Evolutionary conservation across 371 early-diverging fungal species (phyloP).

Genomic region (Synchytrium microbalum): DNA sequence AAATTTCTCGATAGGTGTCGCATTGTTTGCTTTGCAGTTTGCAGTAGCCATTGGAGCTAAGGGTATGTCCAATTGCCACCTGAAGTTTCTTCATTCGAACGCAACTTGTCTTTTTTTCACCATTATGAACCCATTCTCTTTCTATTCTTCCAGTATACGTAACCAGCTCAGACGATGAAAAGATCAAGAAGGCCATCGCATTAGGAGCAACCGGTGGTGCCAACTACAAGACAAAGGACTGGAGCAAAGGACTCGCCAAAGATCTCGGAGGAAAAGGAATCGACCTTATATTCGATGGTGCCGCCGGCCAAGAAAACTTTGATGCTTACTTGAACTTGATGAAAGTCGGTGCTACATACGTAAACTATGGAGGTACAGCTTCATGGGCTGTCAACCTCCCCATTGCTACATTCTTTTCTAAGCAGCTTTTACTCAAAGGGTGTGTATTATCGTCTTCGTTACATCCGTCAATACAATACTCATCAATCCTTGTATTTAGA

Average conservation of each 20-base stretch:
- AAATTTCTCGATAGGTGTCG: conserved; percentile 52
- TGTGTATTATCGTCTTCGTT: conserved; percentile 22
- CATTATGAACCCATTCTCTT: too few species aligned
- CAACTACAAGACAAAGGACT: conserved; percentile 58
- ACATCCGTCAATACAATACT: conserved; percentile 1
- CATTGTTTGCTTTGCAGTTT: conserved; percentile 58
- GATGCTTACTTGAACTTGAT: conserved; percentile 36
- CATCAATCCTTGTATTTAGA: conserved; percentile 48
- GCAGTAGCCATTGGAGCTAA: conserved; percentile 59
- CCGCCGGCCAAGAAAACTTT: conserved; percentile 49
- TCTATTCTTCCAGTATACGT: too few species aligned
- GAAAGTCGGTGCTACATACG: too few species aligned
- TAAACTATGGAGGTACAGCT: conserved; percentile 9
- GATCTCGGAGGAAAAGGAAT: conserved; percentile 33
- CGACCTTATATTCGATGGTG: conserved; percentile 60
- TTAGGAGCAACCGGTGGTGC: conserved; percentile 64
- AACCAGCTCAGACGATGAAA: conserved; percentile 54
- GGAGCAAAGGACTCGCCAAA: conserved; percentile 40
- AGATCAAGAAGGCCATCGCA: conserved; percentile 51
- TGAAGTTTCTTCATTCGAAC: background rate
- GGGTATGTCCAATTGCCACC: too few species aligned
- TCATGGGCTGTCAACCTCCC: conserved; percentile 49
- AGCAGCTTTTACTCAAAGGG: conserved; percentile 42
- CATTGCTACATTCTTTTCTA: conserved; percentile 39
- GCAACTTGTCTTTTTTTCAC: background rate